These are phyloP conservation scores for Colletotrichum cereale DNA, from an alignment of 2,329 filamentous ascomycete genomes.

Conservation along the genomic window DNA sequence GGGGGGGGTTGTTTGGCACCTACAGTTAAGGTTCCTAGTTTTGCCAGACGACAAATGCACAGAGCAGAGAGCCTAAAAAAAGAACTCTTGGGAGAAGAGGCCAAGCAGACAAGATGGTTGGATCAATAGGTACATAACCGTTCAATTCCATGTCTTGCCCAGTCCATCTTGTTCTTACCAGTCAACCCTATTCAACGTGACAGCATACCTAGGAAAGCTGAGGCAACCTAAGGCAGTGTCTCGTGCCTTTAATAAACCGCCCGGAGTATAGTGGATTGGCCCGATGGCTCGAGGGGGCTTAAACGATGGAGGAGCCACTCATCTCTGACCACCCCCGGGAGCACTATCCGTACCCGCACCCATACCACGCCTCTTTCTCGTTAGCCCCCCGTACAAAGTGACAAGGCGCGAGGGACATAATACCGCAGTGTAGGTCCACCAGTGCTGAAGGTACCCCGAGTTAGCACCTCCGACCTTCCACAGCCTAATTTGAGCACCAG, in stretches of 20 bases:
- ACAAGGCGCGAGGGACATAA: conserved; percentile 48
- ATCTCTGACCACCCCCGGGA: conserved; percentile 38
- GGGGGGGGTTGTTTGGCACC: conserved; percentile 9
- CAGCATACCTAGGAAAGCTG: background rate
- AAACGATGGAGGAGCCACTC: conserved; percentile 33
- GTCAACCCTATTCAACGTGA: background rate
- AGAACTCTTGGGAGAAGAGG: background rate
- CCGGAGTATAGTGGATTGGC: conserved; percentile 13
- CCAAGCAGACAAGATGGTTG: background rate
- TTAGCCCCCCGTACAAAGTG: conserved; percentile 45
- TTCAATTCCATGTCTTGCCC: background rate
- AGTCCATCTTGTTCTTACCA: background rate
- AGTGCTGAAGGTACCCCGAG: conserved; percentile 16
- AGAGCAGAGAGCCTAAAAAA: background rate
- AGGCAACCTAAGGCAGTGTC: conserved; percentile 26
- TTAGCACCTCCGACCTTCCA: conserved; percentile 10
- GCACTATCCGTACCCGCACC: conserved; percentile 39
- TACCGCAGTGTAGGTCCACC: conserved; percentile 16
- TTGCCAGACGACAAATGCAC: background rate
- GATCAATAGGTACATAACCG: background rate
- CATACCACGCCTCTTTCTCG: conserved; percentile 47
- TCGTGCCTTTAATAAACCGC: conserved; percentile 26
- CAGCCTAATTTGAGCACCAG: background rate
- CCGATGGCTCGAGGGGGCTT: conserved; percentile 16
- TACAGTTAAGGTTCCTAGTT: background rate